Evolutionary conservation across 805 yeast genomes (phyloP).

Genomic region (Yarrowia keelungensis): DNA sequence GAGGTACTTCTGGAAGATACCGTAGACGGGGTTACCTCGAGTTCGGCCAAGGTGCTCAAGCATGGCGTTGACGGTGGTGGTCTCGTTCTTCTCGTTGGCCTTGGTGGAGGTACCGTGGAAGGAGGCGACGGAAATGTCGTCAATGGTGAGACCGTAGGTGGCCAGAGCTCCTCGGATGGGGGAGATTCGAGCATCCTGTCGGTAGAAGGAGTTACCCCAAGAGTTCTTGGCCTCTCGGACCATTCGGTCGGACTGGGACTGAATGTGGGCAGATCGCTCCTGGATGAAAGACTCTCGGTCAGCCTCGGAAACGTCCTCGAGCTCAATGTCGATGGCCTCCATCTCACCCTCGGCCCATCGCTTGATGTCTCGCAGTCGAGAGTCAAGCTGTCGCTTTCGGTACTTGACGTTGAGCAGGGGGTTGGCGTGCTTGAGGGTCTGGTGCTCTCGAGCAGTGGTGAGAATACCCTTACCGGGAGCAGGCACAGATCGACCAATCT

Average conservation of each 20-base stretch:
- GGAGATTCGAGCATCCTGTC: constrained; percentile 89
- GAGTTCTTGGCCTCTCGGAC: constrained; percentile 85
- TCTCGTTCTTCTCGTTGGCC: constrained; percentile 98
- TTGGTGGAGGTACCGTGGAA: constrained; percentile 99
- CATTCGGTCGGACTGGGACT: constrained; percentile 84
- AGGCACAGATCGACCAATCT: constrained; percentile 98
- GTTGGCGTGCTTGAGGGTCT: constrained; percentile 75
- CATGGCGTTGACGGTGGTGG: constrained; percentile 89
- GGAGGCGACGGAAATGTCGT: constrained; percentile 94
- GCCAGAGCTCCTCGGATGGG: constrained; percentile 98
- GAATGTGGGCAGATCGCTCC: constrained; percentile 88
- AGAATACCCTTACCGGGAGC: constrained; percentile 99
- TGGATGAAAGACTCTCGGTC: constrained; percentile 64
- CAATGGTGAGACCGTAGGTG: constrained; percentile 88
- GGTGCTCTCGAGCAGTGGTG: constrained; percentile 96
- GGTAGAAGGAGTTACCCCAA: constrained; percentile 96
- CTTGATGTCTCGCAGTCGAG: constrained; percentile 77
- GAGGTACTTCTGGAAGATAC: constrained; percentile 98
- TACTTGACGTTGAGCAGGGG: constrained; percentile 87
- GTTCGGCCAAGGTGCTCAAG: constrained; percentile 94
- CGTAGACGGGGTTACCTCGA: constrained; percentile 96
- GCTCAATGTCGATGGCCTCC: constrained; percentile 72
- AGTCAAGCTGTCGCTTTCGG: constrained; percentile 88
- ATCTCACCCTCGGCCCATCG: constrained; percentile 86
- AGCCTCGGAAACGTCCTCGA: constrained; percentile 58